Base-by-base conservation (phyloP, 75 land plant genomes). In the Cryptomeria japonica region DNA sequence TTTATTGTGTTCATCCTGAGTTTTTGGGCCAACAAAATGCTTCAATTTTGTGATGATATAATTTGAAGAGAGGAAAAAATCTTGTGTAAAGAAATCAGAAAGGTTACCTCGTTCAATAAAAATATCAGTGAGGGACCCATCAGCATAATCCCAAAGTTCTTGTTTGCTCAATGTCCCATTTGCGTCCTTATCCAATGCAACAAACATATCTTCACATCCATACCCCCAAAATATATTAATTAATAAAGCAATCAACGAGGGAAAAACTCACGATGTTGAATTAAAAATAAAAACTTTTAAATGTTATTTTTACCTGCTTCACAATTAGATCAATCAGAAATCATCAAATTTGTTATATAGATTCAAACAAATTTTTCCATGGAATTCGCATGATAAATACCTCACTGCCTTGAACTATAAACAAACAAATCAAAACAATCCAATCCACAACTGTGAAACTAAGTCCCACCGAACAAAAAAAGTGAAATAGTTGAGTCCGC, bases 91-190 rank as follows among this genome's bases (percentile, higher is more conserved):
- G 56, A 88, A 53, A 89, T 73, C 3, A 86, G 86, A 42, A n/a
- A 84, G 39, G 89, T 38, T 90, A 97, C 99, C 99, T 78, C 99
- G 94, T 87, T 98, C 99, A 92, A 98, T 93, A 76, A 98, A 98
- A 47, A 98, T 96, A 38, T 96, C 97, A 41, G 99, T 98, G 86
- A 97, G 86, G 44, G 99, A 97, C 58, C 99, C 99, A 90, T 98
- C 99, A 78, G 99, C 99, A 93, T 98, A 98, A 51, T 95, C 99
- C 84, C 93, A 92, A 82, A 98, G 95, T 92, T 98, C 99, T 85
- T 96, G 95, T 93, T 98, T 98, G 94, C 97, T 98, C 89, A 98
- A 87, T 64, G 99, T 98, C 34, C 99, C 99, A 91, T 97, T 98
- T 95, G 90, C 93, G 88, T 97, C 99, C 91, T 98, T 98, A 85